Percentiles rank a stretch among this genome's conserved stretches.
phyloP scores from a whole-genome alignment of 257 asterid species.

The Osmanthus fragrans region DNA sequence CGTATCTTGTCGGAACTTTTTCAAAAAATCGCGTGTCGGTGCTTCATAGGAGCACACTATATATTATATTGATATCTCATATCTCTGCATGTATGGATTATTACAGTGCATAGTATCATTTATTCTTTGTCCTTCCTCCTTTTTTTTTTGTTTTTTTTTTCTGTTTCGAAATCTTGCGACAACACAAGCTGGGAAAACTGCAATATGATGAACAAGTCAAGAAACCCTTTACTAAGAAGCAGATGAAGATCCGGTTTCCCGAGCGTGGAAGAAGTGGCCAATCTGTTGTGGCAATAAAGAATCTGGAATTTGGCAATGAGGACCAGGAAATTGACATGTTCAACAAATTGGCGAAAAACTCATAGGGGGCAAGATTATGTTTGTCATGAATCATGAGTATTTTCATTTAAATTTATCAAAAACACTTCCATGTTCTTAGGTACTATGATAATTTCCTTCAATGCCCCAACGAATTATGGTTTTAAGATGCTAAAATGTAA shows the following conservation, averaged over 20 bases:
- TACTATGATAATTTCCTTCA: not conserved
- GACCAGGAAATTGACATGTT: conserved; percentile 60
- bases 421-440: not conserved
- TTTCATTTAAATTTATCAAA: not conserved
- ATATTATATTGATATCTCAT: too few relatives aligned
- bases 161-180: conserved; percentile 15
- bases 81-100: not conserved
- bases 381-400: not conserved
- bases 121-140: not conserved
- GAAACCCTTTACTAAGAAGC: conserved; percentile 95
- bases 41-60: not conserved
- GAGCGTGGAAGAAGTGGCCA: conserved; percentile 96
- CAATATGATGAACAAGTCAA: conserved; percentile 85
- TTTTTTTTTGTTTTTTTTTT: not conserved
- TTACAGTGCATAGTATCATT: not conserved
- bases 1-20: too few relatives aligned
- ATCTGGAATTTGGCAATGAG: conserved; percentile 71
- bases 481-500: not conserved
- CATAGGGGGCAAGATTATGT: not conserved
- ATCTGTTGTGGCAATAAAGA: conserved; percentile 58
- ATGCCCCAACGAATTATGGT: not conserved
- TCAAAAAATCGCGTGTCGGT: too few relatives aligned
- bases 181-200: conserved; percentile 94
- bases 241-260: conserved; percentile 97
- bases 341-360: conserved; percentile 4